Evolutionary conservation across 352 stramenopile species (phyloP), one percentile per base, ranked within the genome.

Genomic region (Phytophthora tubulina): DNA sequence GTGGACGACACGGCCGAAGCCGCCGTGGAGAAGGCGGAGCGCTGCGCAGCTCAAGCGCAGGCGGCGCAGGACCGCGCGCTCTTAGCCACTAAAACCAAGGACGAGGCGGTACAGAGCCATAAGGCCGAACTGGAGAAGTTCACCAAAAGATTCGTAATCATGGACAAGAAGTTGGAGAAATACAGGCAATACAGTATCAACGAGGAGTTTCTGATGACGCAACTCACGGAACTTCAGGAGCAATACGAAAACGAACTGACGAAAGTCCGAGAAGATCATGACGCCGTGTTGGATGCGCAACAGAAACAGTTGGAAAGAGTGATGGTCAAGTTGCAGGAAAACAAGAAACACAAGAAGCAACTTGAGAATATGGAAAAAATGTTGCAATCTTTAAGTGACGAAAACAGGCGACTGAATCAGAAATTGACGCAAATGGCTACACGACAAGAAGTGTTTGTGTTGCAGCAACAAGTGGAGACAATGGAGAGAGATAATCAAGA

Each of bases 181-280:
- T 63, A 70, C 7, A 38, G 10, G 1, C 33, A 68, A n/a, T 61
- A 42, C 30, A 81, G 67, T 15, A 75, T 90, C 10, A 82, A 82
- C 35, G 84, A 92, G 38, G 84, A 92, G 17, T 72, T 75, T 21
- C 66, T 92, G 14, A 82, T 89, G 78, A 71, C 76, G 52, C 82
- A 89, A 58, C 64, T 90, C 10, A 74, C 80, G 6, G 53, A 72
- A 6, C 58, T 90, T 0, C 80, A 92, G 42, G 84, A 92, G 59
- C 74, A 81, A 11, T 84, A 80, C 17, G 84, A 89, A 11, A 67
- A 61, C 10, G 82, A 89, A 21, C 52, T 89, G 5, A 30, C 31
- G 0, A 76, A 73, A 57, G 45, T 74, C 4, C 70, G 62, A 46
- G 64, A 81, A 11, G 80, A 85, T 6, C 62, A 76, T 6, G 56